Conservation (phyloP, 495 filamentous ascomycete species). For the Lophium mytilinum region DNA sequence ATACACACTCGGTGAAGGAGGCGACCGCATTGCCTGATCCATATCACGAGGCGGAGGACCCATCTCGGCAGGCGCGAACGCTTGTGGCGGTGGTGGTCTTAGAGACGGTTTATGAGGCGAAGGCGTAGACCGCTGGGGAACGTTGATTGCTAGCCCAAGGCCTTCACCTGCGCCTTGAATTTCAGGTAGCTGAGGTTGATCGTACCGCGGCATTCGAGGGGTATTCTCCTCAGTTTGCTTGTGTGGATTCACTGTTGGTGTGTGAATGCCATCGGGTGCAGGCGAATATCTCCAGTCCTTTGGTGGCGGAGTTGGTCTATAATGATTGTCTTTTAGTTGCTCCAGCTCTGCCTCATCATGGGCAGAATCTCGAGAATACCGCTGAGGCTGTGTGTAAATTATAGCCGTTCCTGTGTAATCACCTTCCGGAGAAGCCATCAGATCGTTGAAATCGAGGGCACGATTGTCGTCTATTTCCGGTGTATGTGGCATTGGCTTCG, state of each 20-base stretch:
- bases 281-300: conserved; percentile 19
- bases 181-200: conserved; percentile 27
- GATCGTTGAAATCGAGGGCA: not conserved
- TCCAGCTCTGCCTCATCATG: conserved; percentile 1
- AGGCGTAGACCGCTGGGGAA: conserved; percentile 4
- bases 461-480: conserved; percentile 8
- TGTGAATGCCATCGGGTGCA: not conserved
- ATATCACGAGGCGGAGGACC: conserved; percentile 6
- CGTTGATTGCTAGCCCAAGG: conserved; percentile 36
- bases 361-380: conserved; percentile 20
- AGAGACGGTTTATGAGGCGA: not conserved
- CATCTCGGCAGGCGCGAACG: not conserved
- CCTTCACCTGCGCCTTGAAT: conserved; percentile 31
- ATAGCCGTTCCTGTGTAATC: conserved; percentile 21
- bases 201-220: not conserved
- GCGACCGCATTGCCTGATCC: conserved; percentile 1
- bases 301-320: conserved; percentile 28
- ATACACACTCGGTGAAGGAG: conserved; percentile 35
- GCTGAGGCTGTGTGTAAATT: conserved; percentile 19
- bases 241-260: not conserved
- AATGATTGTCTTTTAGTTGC: not conserved
- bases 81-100: conserved; percentile 4
- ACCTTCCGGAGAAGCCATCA: conserved; percentile 8
- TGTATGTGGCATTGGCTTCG: not conserved
- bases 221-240: not conserved